Percentiles rank a stretch among this genome's conserved stretches.
phyloP scores from a whole-genome alignment of 768 basidiomycete genomes.

The Termitomyces bulborhizus region DNA sequence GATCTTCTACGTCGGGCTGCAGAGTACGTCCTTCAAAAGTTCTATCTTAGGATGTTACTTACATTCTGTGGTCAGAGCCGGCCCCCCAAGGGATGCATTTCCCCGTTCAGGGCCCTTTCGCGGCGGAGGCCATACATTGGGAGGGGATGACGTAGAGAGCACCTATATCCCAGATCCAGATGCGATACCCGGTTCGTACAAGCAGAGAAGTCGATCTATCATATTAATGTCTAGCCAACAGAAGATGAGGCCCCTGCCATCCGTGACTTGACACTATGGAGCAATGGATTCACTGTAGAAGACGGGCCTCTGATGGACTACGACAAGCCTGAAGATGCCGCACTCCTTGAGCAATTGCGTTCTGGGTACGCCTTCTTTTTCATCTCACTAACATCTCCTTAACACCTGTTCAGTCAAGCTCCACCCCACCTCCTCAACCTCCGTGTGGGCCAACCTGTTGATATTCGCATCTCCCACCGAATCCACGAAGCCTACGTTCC shows the following conservation, averaged over 20 bases:
- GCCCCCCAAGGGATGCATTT: conserved; percentile 22
- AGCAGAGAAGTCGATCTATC: background rate
- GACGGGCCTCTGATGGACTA: conserved; percentile 84
- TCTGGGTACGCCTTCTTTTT: no score
- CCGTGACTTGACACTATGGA: conserved; percentile 86
- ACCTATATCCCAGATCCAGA: conserved; percentile 69
- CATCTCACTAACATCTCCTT: no score
- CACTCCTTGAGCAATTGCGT: conserved; percentile 70
- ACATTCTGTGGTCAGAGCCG: conserved; percentile 23
- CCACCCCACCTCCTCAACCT: conserved; percentile 73
- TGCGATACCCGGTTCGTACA: conserved; percentile 24
- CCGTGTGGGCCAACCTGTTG: conserved; percentile 70
- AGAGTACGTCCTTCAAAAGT: conserved; percentile 45
- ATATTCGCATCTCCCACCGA: conserved; percentile 71
- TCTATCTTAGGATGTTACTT: background rate
- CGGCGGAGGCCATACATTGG: conserved; percentile 79
- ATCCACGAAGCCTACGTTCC: conserved; percentile 66
- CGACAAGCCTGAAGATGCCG: conserved; percentile 68
- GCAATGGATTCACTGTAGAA: conserved; percentile 87
- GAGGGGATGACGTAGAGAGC: conserved; percentile 85
- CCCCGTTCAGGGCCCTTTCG: conserved; percentile 36
- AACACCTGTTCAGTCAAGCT: no score
- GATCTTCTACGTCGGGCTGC: conserved; percentile 78
- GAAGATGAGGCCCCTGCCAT: conserved; percentile 49
- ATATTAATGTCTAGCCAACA: background rate